Conservation (phyloP, 352 stramenopile species). For the Phytophthora pseudosyringae region DNA sequence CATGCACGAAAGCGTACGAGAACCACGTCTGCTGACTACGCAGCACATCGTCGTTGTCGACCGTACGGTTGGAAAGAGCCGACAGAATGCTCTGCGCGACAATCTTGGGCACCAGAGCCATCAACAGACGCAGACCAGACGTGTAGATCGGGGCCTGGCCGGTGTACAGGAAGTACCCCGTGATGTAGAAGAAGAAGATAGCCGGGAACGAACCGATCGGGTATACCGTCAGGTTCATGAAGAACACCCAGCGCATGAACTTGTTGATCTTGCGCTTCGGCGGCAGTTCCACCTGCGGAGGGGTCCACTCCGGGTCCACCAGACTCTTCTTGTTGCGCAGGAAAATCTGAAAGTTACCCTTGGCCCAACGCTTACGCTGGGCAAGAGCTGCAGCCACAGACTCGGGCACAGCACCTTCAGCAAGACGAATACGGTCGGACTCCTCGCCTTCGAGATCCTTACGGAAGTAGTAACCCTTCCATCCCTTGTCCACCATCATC, state of each 20-base stretch:
- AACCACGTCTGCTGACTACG: constrained; percentile 82
- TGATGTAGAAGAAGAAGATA: constrained; percentile 83
- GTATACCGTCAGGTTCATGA: constrained; percentile 83
- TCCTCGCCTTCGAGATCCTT: constrained; percentile 80
- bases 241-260: constrained; percentile 85
- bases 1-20: constrained; percentile 79
- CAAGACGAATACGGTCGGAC: constrained; percentile 69
- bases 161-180: constrained; percentile 77
- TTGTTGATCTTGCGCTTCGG: constrained; percentile 72
- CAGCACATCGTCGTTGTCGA: constrained; percentile 78
- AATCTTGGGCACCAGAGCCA: constrained; percentile 79
- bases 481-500: constrained; percentile 85
- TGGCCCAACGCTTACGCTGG: constrained; percentile 78
- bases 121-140: constrained; percentile 63
- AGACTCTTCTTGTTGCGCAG: constrained; percentile 71
- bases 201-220: constrained; percentile 76
- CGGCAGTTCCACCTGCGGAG: constrained; percentile 55
- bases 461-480: constrained; percentile 80
- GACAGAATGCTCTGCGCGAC: constrained; percentile 72
- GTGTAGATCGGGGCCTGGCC: constrained; percentile 78
- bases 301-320: constrained; percentile 64
- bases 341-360: constrained; percentile 83
- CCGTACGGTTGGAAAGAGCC: constrained; percentile 71
- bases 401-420: constrained; percentile 71
- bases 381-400: constrained; percentile 64